A percentile compares a stretch with the other conserved stretches of the same genome.
These are phyloP conservation scores for Pueraria montana DNA, from an alignment of 306 rosid genomes.

Conservation along the genomic window DNA sequence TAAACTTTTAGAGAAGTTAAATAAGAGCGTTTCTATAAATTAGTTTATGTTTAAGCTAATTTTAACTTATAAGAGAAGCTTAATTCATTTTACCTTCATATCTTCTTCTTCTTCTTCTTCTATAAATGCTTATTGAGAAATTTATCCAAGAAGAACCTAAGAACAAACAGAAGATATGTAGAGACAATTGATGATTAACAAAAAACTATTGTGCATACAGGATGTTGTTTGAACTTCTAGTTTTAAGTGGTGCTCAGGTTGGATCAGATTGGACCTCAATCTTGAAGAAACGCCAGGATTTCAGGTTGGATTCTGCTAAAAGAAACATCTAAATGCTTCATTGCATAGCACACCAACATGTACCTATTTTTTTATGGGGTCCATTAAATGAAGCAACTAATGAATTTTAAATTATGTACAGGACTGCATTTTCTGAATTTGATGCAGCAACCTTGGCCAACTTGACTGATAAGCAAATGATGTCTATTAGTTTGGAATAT, in stretches of 20 bases:
- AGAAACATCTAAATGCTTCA: not conserved
- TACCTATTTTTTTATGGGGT: not conserved
- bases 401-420: constrained; percentile 44
- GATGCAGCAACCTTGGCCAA: constrained; percentile 76
- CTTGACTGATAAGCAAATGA: constrained; percentile 87
- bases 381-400: constrained; percentile 23
- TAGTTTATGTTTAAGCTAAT: not conserved
- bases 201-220: constrained; percentile 49
- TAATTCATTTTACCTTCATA: not conserved
- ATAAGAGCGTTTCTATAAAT: not conserved
- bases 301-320: constrained; percentile 60
- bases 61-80: not conserved
- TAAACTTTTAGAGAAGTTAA: not conserved
- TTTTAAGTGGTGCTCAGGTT: constrained; percentile 93
- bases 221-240: constrained; percentile 89
- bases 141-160: not conserved
- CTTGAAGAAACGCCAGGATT: constrained; percentile 86
- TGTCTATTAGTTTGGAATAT: constrained; percentile 68
- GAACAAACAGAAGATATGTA: not conserved
- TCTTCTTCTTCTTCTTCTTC: not conserved
- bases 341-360: not conserved
- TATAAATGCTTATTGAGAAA: not conserved
- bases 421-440: constrained; percentile 88
- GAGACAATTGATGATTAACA: constrained; percentile 34
- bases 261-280: constrained; percentile 98